Percentiles rank a stretch among this genome's conserved stretches.
Conservation (phyloP, 208 protist genomes). For the Perkinsela sp. region DNA sequence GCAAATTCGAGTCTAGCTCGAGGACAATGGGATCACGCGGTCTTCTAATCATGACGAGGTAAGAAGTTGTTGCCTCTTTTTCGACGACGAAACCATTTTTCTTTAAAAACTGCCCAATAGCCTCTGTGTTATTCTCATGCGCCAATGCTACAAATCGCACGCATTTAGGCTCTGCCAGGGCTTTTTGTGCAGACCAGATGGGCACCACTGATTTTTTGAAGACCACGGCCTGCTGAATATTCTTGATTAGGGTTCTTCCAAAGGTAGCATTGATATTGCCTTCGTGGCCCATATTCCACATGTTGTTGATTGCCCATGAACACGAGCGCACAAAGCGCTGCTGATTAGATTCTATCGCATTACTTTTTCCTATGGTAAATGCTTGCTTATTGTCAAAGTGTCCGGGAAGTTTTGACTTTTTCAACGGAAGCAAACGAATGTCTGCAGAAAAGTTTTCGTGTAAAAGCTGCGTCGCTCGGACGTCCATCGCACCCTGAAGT, state of each 20-base stretch:
- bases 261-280: slow-evolving; percentile 42
- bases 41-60: slow-evolving; percentile 23
- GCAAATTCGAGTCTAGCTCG: slow-evolving; percentile 47
- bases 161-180: not conserved
- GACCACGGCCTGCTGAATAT: not conserved
- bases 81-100: slow-evolving; percentile 22
- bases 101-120: slow-evolving; percentile 15
- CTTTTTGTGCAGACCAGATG: not conserved
- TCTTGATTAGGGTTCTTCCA: not conserved
- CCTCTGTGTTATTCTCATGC: slow-evolving; percentile 17
- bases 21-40: slow-evolving; percentile 20
- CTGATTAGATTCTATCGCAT: slow-evolving; percentile 29
- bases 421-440: slow-evolving; percentile 13
- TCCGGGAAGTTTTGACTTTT: slow-evolving; percentile 27
- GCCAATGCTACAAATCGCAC: slow-evolving; percentile 20
- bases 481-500: slow-evolving; percentile 11
- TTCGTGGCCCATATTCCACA: slow-evolving; percentile 60
- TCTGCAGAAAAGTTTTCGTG: slow-evolving; percentile 33
- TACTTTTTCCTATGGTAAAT: slow-evolving; percentile 16
- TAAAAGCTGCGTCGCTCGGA: slow-evolving; percentile 46
- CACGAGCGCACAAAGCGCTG: slow-evolving; percentile 29
- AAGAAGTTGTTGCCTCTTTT: slow-evolving; percentile 36
- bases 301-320: slow-evolving; percentile 48
- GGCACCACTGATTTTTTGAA: not conserved
- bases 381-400: slow-evolving; percentile 15